Base-by-base conservation (phyloP, 164 flowering plant genomes). In the Taxillus chinensis region DNA sequence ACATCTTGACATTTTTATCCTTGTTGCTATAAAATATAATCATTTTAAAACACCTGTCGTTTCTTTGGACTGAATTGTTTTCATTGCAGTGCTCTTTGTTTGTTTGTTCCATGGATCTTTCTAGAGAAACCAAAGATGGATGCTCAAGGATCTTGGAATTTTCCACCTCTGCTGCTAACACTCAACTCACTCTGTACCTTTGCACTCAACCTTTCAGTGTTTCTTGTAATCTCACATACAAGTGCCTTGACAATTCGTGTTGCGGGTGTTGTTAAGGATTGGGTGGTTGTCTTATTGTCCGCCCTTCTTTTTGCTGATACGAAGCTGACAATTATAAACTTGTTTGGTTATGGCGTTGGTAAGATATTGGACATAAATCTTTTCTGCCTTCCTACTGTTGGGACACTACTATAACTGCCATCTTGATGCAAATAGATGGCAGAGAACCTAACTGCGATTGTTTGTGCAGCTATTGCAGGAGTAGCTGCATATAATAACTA, bases 221-320 rank as follows among this genome's bases (percentile, higher is more conserved):
- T 93, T 72, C 86, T 93, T 43, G 98, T 93, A 62, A 93, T 93
- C 68, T 79, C 93, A 8, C 98, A 86, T 74, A 93, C 98, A 45
- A 93, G 98, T 81, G 98, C 98, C 39, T 75, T 93, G 65, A 93
- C 98, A 17, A 93, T 93, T 62, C 96, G 98, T 62, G 98, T 93
- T 62, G 98, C 98, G 73, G 98, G 98, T 45, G 98, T 93, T 61
- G 97, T 93, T 63, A 93, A 93, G 79, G 98, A 93, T 65, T 93
- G 98, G 98, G 90, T 90, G 68, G 98, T 93, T 37, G 98, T 93
- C 61, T 75, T 93, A 64, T 61, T 93, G 9, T 93, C 98, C 41
- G 95, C 98, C 6, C 76, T 88, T 66, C 70, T 93, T 39, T 93
- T 93, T 79, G 97, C 98, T 0, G 98, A 93, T 74, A 84, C 96